Evolutionary conservation across 805 yeast genomes (phyloP), one percentile per base, ranked within the genome.

Genomic region (Ascoidea rubescens): DNA sequence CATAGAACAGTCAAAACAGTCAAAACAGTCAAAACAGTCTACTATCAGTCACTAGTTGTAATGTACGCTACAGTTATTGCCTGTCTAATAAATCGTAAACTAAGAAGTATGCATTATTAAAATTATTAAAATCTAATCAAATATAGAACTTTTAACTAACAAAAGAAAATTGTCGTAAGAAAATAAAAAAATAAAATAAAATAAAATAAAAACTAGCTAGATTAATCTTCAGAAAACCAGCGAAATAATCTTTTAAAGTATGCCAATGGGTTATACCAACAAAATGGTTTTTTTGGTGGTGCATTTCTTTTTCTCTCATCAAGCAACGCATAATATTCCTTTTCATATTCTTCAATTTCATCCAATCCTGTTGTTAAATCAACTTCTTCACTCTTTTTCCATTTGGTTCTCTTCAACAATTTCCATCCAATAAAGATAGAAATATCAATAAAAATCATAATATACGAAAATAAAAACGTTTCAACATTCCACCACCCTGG

Each of bases 381-480:
- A 4, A 78, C 77, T 5, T 76, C 78, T 45, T 59, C 58, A 5
- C 78, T 72, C 4, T 67, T 62, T 52, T 68, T 69, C 63, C 73
- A 67, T 50, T 70, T 71, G 16, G 80, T 74, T 51, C 73, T 71
- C 52, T 76, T 77, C 51, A 68, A 47, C 4, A 79, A 49, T 59
- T 82, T 81, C 76, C 84, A 79, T 45, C 66, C 62, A 6, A 75
- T 32, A 54, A 67, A 80, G n/a, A 78, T 64, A 1, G 58, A 72
- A 42, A 78, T 59, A 53, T 72, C 73, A 50, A 79, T 64, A 54
- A 86, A 85, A 10, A 87, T 73, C 82, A 84, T 82, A 54, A 87
- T 69, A 61, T 87, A 87, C 60, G 77, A 76, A 66, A 79, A 84
- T 58, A 86, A 69, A 66, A 87, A 87, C 6, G 71, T 67, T 53